Percentiles rank a stretch among this genome's conserved stretches.
These are phyloP conservation scores for Fonsecaea multimorphosa DNA, from an alignment of 2,329 filamentous ascomycete species.

Conservation along the genomic window DNA sequence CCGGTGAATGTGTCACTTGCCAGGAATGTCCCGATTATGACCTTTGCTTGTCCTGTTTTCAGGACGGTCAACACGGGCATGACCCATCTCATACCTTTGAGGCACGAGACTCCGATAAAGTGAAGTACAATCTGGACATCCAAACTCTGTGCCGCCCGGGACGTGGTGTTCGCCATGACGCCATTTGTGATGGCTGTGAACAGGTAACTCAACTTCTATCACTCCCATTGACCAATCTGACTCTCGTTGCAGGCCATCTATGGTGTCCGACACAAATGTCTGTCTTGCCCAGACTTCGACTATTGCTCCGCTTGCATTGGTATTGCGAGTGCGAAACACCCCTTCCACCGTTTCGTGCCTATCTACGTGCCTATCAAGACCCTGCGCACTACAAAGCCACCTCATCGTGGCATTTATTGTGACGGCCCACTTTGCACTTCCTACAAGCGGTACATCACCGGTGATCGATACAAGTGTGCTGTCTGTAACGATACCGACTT, in stretches of 20 bases:
- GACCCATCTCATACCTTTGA: constrained; percentile 84
- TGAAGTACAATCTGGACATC: constrained; percentile 66
- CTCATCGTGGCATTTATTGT: constrained; percentile 88
- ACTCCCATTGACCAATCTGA: neutral
- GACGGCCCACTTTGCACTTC: constrained; percentile 85
- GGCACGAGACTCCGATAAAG: constrained; percentile 67
- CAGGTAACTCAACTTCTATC: constrained; percentile 53
- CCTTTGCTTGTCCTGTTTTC: constrained; percentile 83
- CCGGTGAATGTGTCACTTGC: constrained; percentile 85
- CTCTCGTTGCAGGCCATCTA: constrained; percentile 68
- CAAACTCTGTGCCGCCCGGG: constrained; percentile 75
- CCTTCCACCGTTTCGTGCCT: constrained; percentile 84
- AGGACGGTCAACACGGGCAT: constrained; percentile 80
- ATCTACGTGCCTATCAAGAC: constrained; percentile 72
- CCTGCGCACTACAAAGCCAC: constrained; percentile 43
- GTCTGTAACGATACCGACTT: constrained; percentile 95
- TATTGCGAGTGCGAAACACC: constrained; percentile 72
- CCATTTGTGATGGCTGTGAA: constrained; percentile 94
- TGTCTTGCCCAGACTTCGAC: constrained; percentile 97
- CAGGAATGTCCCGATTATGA: constrained; percentile 86
- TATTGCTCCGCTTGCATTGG: constrained; percentile 80
- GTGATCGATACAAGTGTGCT: constrained; percentile 94
- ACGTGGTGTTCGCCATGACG: constrained; percentile 80
- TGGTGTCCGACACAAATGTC: constrained; percentile 93
- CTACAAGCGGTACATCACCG: constrained; percentile 70